Conservation (phyloP, 352 stramenopile genomes). For the Stramenopiles sp. region DNA sequence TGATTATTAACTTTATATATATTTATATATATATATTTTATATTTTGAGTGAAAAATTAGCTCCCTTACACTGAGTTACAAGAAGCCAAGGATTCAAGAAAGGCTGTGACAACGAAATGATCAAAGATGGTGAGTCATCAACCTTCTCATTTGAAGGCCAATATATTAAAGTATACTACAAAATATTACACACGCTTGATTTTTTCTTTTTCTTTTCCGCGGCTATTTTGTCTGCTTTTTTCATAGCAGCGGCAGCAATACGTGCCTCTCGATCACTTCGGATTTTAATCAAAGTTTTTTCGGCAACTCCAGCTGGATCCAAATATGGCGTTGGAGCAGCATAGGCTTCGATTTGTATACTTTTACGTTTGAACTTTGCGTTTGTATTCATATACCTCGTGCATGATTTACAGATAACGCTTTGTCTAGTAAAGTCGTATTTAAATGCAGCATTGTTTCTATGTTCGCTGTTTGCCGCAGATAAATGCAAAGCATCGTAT, state of each 20-base stretch:
- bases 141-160: too few relatives aligned
- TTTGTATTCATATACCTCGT: background rate
- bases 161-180: too few relatives aligned
- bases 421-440: background rate
- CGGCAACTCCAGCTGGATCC: background rate
- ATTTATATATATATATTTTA: too few relatives aligned
- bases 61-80: too few relatives aligned
- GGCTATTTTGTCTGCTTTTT: background rate
- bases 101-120: too few relatives aligned
- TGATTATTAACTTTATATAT: too few relatives aligned
- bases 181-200: background rate
- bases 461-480: background rate
- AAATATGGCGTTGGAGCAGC: conserved; percentile 4
- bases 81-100: too few relatives aligned
- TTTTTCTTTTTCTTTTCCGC: background rate
- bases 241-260: background rate
- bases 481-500: background rate
- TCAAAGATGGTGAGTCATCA: too few relatives aligned
- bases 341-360: conserved; percentile 8
- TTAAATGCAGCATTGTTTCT: background rate
- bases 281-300: background rate
- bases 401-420: background rate
- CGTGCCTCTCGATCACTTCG: background rate
- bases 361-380: background rate
- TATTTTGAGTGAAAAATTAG: too few relatives aligned